phyloP scores from a whole-genome alignment of 2,329 filamentous ascomycete species.

The Fusarium mangiferae region DNA sequence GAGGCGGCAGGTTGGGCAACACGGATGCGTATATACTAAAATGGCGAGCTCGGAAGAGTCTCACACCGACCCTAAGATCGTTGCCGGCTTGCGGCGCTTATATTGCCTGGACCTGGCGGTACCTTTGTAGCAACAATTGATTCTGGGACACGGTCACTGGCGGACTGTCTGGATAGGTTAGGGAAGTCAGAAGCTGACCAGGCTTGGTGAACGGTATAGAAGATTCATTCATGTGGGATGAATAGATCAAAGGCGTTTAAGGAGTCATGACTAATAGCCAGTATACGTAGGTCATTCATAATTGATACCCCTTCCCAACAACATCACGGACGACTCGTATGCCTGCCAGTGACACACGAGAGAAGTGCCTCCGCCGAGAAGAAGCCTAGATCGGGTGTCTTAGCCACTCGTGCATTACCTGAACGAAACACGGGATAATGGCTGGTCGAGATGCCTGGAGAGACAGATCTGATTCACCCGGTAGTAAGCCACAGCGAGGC shows the following conservation, averaged over 20 bases:
- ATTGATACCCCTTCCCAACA: slow-evolving; percentile 41
- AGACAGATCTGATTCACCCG: neutral
- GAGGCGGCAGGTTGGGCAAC: slow-evolving; percentile 78
- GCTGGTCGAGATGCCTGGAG: neutral
- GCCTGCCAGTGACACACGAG: neutral
- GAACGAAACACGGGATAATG: neutral
- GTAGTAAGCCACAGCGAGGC: neutral
- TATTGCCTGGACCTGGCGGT: neutral
- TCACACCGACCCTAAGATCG: neutral
- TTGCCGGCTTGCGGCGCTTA: neutral
- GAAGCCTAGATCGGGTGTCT: neutral
- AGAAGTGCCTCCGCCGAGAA: neutral
- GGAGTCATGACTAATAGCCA: slow-evolving; percentile 17
- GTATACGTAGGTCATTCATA: slow-evolving; percentile 18
- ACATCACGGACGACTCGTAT: neutral
- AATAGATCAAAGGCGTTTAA: slow-evolving; percentile 31
- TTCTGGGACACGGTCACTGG: neutral
- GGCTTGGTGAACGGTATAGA: neutral
- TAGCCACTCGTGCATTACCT: neutral
- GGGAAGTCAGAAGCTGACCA: neutral
- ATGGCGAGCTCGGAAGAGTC: neutral
- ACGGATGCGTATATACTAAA: slow-evolving; percentile 78
- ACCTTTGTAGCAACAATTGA: neutral
- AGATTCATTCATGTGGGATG: neutral
- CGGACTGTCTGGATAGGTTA: neutral